These are phyloP conservation scores for Sphaerulina vaccinii DNA, from an alignment of 2,329 filamentous ascomycete species.

Conservation along the genomic window DNA sequence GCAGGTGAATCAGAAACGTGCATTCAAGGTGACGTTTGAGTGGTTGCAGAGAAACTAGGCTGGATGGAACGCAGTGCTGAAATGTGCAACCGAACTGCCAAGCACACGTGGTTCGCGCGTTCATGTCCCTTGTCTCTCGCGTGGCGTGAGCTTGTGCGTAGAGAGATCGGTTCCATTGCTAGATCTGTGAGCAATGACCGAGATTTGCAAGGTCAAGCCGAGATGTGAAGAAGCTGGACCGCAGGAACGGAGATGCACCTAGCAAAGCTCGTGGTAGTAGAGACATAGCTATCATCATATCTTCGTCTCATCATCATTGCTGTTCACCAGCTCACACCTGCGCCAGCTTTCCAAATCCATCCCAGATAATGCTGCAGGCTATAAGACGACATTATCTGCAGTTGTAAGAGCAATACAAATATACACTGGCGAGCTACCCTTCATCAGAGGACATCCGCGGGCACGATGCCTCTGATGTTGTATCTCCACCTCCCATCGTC, in stretches of 20 bases:
- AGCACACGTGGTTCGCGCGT: slow-evolving; percentile 9
- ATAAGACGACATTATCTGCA: slow-evolving; percentile 26
- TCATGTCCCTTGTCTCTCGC: neutral
- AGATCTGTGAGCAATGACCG: slow-evolving; percentile 10
- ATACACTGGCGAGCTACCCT: slow-evolving; percentile 5
- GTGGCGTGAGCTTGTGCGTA: neutral
- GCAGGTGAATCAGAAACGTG: slow-evolving; percentile 7
- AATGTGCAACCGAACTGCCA: slow-evolving; percentile 4
- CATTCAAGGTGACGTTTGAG: slow-evolving; percentile 2
- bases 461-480: slow-evolving; percentile 29
- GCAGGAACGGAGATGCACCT: neutral
- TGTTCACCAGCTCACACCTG: slow-evolving; percentile 2
- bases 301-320: slow-evolving; percentile 13
- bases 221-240: neutral
- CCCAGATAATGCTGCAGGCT: slow-evolving; percentile 23
- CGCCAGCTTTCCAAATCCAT: slow-evolving; percentile 1
- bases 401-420: slow-evolving; percentile 18
- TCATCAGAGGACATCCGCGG: slow-evolving; percentile 22
- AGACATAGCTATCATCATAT: slow-evolving; percentile 15
- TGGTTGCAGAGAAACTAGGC: slow-evolving; percentile 1
- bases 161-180: neutral
- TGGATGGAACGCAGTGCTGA: slow-evolving; percentile 7
- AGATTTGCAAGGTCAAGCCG: neutral
- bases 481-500: slow-evolving; percentile 69
- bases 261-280: slow-evolving; percentile 1